Evolutionary conservation across 2,329 filamentous ascomycete species (phyloP), one percentile per base, ranked within the genome.

Genomic region (Drechslerella dactyloides): DNA sequence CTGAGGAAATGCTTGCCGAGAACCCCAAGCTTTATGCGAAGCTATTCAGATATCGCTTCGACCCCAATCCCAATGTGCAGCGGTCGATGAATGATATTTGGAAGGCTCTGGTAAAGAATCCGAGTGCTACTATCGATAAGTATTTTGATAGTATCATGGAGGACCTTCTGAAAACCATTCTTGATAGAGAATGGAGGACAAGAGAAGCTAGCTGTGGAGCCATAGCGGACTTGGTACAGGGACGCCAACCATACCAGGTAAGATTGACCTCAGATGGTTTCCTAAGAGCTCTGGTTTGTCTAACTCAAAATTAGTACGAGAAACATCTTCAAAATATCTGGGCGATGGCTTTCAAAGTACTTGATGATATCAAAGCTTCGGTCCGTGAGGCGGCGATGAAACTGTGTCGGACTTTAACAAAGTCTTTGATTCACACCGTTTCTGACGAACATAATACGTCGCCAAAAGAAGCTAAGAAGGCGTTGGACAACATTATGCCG

Each of bases 31-130:
- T 99, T 15, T 97, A 97, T 76, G 91, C 93, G 0, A 97, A 97
- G 80, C 85, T 99, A 1, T 99, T 89, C 80, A 86, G 94, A 53
- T 99, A 97, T 80, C 85, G 92, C 55, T 97, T 97, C 73, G 94
- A 99, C 79, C 94, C 94, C 0, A 97, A 97, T 77, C 84, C 88
- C 1, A 96, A 96, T 74, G 94, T 97, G 11, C 91, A 93, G 78
- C 85, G 88, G 53, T 96, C 93, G 0, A 99, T 99, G 94, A 93
- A 96, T 65, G 91, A 96, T 74, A 97, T 99, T 75, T 99, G 94
- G 94, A 93, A 90, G 76, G 89, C 93, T 0, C 82, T 99, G n/a
- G 92, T 97, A 60, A 96, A 96, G 78, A 92, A 97, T 76, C 86
- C 91, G 0, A 87, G 86, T 17, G 83, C 85, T 0, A 90, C 90